Evolutionary conservation across 192 early-diverging fungal species (phyloP).

Genomic region (Diversispora epigaea): DNA sequence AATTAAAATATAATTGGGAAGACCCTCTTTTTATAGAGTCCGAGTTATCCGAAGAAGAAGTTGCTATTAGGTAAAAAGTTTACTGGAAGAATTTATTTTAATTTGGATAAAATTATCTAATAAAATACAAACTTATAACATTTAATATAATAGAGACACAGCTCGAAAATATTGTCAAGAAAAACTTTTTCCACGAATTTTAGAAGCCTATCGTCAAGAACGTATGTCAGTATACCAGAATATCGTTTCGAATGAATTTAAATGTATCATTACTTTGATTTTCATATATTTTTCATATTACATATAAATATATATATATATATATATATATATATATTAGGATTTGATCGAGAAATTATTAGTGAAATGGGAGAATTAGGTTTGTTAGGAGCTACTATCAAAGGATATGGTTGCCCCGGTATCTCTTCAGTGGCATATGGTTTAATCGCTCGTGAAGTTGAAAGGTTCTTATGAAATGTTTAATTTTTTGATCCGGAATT

Average conservation of each 20-base stretch:
- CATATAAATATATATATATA: no score
- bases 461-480: slow-evolving; percentile 52
- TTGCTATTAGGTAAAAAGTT: slow-evolving; percentile 51
- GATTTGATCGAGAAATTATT: slow-evolving; percentile 89
- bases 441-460: slow-evolving; percentile 93
- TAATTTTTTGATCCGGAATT: slow-evolving; percentile 20
- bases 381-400: slow-evolving; percentile 89
- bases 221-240: slow-evolving; percentile 46
- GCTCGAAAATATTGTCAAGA: slow-evolving; percentile 86
- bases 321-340: slow-evolving; percentile 38
- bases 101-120: background rate
- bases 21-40: slow-evolving; percentile 83
- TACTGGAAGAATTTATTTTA: background rate
- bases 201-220: slow-evolving; percentile 84
- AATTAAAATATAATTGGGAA: slow-evolving; percentile 83
- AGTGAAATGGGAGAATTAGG: slow-evolving; percentile 92
- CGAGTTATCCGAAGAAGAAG: slow-evolving; percentile 91
- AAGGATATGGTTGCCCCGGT: slow-evolving; percentile 96
- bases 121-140: background rate
- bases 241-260: no score
- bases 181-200: slow-evolving; percentile 82
- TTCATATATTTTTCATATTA: background rate
- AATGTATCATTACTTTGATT: background rate
- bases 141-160: slow-evolving; percentile 66
- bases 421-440: slow-evolving; percentile 97